Evolutionary conservation across 2,329 filamentous ascomycete genomes (phyloP).

Genomic region (Fusarium odoratissimum): DNA sequence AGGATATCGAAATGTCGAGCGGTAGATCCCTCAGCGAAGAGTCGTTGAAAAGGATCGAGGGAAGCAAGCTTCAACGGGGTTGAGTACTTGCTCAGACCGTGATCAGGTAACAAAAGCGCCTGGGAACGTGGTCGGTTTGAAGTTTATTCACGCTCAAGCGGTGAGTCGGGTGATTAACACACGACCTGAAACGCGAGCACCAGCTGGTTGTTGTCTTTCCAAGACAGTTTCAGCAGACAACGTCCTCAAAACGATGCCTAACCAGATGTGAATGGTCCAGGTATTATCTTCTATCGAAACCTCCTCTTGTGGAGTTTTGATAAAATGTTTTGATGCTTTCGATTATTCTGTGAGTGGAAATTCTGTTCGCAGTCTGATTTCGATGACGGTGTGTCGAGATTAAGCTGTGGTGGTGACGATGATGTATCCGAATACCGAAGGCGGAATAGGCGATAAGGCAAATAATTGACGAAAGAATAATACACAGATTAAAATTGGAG

Average conservation of each 20-base stretch:
- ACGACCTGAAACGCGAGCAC: slow-evolving; percentile 40
- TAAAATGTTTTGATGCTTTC: slow-evolving; percentile 35
- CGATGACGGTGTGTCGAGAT: slow-evolving; percentile 37
- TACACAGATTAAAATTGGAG: slow-evolving; percentile 45
- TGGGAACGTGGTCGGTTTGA: slow-evolving; percentile 16
- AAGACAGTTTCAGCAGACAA: slow-evolving; percentile 37
- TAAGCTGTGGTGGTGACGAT: slow-evolving; percentile 35
- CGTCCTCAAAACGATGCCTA: slow-evolving; percentile 33
- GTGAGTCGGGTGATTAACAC: slow-evolving; percentile 39
- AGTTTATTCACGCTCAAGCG: slow-evolving; percentile 42
- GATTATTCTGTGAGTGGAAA: slow-evolving; percentile 41
- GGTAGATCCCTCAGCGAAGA: slow-evolving; percentile 12
- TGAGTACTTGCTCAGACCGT: slow-evolving; percentile 18
- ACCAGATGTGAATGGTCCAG: slow-evolving; percentile 38
- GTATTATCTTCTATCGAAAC: slow-evolving; percentile 21
- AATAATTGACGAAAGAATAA: slow-evolving; percentile 47
- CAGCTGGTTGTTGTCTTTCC: slow-evolving; percentile 40
- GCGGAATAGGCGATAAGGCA: slow-evolving; percentile 39
- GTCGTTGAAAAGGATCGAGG: slow-evolving; percentile 16
- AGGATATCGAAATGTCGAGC: slow-evolving; percentile 25
- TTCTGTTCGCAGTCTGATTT: slow-evolving; percentile 42
- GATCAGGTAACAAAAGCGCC: slow-evolving; percentile 31
- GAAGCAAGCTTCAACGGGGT: slow-evolving; percentile 31
- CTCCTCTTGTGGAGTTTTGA: slow-evolving; percentile 42
- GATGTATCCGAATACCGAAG: slow-evolving; percentile 25